Conservation (phyloP, 2,329 filamentous ascomycete genomes). For the Fusarium sp. region DNA sequence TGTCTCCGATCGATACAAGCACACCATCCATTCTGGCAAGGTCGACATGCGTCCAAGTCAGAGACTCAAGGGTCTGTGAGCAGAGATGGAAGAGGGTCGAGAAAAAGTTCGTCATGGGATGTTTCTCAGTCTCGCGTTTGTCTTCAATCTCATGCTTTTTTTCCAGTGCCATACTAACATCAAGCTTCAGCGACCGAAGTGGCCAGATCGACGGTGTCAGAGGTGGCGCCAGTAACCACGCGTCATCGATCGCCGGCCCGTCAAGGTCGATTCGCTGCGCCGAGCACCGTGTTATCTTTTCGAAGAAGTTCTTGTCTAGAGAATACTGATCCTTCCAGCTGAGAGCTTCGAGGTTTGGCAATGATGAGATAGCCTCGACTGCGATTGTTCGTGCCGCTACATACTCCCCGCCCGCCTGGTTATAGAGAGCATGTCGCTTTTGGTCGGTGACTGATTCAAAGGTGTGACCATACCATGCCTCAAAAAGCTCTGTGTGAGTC, state of each 20-base stretch:
- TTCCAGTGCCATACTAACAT: background rate
- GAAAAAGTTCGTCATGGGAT: background rate
- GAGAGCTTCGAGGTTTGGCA: constrained; percentile 22
- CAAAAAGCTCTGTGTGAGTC: background rate
- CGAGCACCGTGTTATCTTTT: background rate
- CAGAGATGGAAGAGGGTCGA: constrained; percentile 4
- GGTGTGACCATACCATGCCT: background rate
- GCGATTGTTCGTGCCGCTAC: rapidly evolving
- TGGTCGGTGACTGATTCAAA: background rate
- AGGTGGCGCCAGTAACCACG: background rate
- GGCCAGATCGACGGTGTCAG: background rate
- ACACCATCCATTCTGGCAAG: too few relatives aligned
- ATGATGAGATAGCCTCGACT: background rate
- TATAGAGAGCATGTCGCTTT: background rate
- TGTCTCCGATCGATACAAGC: background rate
- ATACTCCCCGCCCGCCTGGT: background rate
- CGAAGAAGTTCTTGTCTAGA: background rate
- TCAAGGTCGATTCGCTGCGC: background rate
- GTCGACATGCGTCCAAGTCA: background rate
- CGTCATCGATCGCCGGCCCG: background rate
- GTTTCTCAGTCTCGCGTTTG: background rate
- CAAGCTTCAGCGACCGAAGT: background rate
- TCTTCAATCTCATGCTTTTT: rapidly evolving
- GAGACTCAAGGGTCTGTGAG: constrained; percentile 9
- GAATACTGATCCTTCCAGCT: background rate